Evolutionary conservation across 805 yeast genomes (phyloP).

Genomic region (Blastobotrys peoriensis): DNA sequence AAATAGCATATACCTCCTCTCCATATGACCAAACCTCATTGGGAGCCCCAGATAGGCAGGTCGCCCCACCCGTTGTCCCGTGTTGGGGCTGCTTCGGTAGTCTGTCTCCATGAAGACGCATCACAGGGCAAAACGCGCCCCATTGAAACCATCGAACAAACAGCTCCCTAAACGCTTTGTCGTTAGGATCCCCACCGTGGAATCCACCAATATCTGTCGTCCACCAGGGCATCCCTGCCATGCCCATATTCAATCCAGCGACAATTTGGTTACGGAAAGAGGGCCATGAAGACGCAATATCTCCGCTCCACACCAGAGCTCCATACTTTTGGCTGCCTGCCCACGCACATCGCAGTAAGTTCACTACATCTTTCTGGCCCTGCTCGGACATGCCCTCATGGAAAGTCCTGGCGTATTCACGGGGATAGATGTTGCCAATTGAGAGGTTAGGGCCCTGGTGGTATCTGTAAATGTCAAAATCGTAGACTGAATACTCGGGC

Average conservation of each 20-base stretch:
- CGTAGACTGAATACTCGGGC: slow-evolving; percentile 19
- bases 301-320: slow-evolving; percentile 20
- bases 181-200: slow-evolving; percentile 18
- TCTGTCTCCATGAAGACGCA: slow-evolving; percentile 18
- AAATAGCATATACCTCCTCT: slow-evolving; percentile 15
- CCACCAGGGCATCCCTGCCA: slow-evolving; percentile 21
- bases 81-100: slow-evolving; percentile 16
- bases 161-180: slow-evolving; percentile 14
- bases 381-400: slow-evolving; percentile 14
- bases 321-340: slow-evolving; percentile 20
- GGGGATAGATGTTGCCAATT: slow-evolving; percentile 18
- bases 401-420: slow-evolving; percentile 16
- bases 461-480: slow-evolving; percentile 18
- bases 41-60: slow-evolving; percentile 18
- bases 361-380: not conserved
- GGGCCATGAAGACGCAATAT: slow-evolving; percentile 18
- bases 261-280: slow-evolving; percentile 16
- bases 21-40: slow-evolving; percentile 21
- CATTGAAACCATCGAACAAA: slow-evolving; percentile 21
- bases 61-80: slow-evolving; percentile 19
- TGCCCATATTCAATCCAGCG: slow-evolving; percentile 20
- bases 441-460: slow-evolving; percentile 13
- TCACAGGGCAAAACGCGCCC: slow-evolving; percentile 20
- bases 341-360: slow-evolving; percentile 16
- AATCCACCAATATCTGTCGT: slow-evolving; percentile 21